phyloP scores from a whole-genome alignment of 1,139 yeast species.

The Trichomonascaceae sp. region DNA sequence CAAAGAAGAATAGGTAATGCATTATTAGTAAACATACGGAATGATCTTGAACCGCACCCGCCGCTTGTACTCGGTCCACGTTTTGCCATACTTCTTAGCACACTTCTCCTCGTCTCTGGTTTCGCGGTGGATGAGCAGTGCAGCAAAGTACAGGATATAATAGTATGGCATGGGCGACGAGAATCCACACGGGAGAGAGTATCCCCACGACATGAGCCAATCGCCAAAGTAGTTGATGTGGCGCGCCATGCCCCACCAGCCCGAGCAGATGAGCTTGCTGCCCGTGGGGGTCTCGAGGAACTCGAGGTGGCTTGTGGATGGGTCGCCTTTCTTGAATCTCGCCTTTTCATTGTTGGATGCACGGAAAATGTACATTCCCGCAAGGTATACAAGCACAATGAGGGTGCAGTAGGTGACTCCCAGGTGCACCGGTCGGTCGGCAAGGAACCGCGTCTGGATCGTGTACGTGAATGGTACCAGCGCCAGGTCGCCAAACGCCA shows the following conservation, averaged over 20 bases:
- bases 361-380: conserved; percentile 76
- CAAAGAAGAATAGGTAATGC: neutral
- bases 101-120: conserved; percentile 87
- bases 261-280: conserved; percentile 68
- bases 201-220: conserved; percentile 82
- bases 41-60: conserved; percentile 80
- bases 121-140: conserved; percentile 77
- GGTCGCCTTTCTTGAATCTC: conserved; percentile 65
- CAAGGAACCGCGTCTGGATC: conserved; percentile 69
- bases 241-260: conserved; percentile 94
- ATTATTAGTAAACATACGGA: conserved; percentile 67
- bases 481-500: conserved; percentile 84
- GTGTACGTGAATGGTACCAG: conserved; percentile 92
- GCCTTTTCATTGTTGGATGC: conserved; percentile 77
- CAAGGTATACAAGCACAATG: conserved; percentile 33
- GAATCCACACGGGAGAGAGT: conserved; percentile 88
- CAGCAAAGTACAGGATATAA: conserved; percentile 72
- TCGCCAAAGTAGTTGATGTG: conserved; percentile 94
- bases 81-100: conserved; percentile 65
- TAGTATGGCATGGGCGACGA: conserved; percentile 75
- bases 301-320: conserved; percentile 45
- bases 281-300: conserved; percentile 66
- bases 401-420: conserved; percentile 30
- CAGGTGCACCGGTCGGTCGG: conserved; percentile 48
- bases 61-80: conserved; percentile 72